These are phyloP conservation scores for Diaporthe longicolla DNA, from an alignment of 2,329 filamentous ascomycete species.

Conservation along the genomic window DNA sequence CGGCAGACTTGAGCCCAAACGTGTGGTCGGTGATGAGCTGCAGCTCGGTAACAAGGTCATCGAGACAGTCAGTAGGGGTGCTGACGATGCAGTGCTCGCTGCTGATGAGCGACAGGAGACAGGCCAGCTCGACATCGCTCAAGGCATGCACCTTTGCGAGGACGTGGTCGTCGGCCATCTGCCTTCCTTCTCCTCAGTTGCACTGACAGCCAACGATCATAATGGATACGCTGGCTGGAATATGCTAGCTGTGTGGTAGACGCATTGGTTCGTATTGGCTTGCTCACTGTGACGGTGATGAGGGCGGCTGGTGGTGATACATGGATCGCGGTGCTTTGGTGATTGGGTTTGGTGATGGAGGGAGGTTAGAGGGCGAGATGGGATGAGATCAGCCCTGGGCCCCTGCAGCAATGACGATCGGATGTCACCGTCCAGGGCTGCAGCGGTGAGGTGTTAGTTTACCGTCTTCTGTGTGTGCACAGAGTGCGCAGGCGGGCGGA, in stretches of 20 bases:
- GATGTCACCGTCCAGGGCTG: background rate
- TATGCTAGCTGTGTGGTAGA: background rate
- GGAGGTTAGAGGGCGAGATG: background rate
- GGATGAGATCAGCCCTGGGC: slow-evolving; percentile 24
- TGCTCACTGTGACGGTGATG: background rate
- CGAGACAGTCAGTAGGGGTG: slow-evolving; percentile 72
- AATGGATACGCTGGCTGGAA: slow-evolving; percentile 23
- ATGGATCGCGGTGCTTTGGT: background rate
- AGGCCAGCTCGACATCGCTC: slow-evolving; percentile 89
- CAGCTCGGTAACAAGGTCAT: slow-evolving; percentile 81
- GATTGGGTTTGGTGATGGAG: background rate
- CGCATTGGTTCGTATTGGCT: background rate
- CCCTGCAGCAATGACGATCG: slow-evolving; percentile 34
- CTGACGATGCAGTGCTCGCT: slow-evolving; percentile 92
- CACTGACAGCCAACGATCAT: slow-evolving; percentile 24
- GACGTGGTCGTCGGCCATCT: slow-evolving; percentile 75
- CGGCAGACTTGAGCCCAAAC: slow-evolving; percentile 79
- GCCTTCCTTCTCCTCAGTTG: slow-evolving; percentile 41
- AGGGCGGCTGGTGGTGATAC: slow-evolving; percentile 17
- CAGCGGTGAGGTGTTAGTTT: background rate
- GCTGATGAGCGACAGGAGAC: slow-evolving; percentile 84
- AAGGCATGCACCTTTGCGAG: slow-evolving; percentile 81
- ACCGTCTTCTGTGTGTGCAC: background rate
- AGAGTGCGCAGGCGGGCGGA: too few relatives aligned
- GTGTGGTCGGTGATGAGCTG: slow-evolving; percentile 76